phyloP scores from a whole-genome alignment of 495 filamentous ascomycete species.

The Amorphotheca resinae region DNA sequence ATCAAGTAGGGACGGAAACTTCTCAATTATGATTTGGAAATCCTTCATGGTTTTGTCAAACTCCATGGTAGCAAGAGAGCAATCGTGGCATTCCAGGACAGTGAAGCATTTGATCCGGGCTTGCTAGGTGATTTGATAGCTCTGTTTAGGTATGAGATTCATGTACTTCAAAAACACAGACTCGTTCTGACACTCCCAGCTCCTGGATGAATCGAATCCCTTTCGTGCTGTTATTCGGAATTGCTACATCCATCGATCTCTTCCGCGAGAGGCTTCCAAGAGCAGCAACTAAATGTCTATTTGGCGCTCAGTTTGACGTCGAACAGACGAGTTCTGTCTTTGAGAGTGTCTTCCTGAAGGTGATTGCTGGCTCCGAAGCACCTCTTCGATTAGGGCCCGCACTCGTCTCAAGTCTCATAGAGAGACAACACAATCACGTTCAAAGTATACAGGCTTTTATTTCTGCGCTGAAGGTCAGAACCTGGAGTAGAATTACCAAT shows the following conservation, averaged over 20 bases:
- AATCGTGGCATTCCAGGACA: slow-evolving; percentile 74
- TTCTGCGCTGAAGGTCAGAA: slow-evolving; percentile 61
- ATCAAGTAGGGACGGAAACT: slow-evolving; percentile 49
- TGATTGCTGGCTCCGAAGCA: slow-evolving; percentile 42
- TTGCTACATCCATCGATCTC: slow-evolving; percentile 81
- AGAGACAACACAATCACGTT: slow-evolving; percentile 73
- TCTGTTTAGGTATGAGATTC: slow-evolving; percentile 58
- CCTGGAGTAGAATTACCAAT: not conserved
- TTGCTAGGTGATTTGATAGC: slow-evolving; percentile 67
- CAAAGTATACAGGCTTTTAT: slow-evolving; percentile 75
- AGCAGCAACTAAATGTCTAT: slow-evolving; percentile 52
- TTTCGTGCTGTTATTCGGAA: slow-evolving; percentile 73
- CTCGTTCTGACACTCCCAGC: slow-evolving; percentile 28
- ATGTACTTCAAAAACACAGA: not conserved
- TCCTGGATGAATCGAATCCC: slow-evolving; percentile 86
- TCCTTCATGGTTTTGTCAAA: slow-evolving; percentile 53
- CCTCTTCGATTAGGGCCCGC: slow-evolving; percentile 56
- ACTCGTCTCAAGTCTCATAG: slow-evolving; percentile 50
- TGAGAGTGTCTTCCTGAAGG: slow-evolving; percentile 63
- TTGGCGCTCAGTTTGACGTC: slow-evolving; percentile 75
- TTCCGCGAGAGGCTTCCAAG: slow-evolving; percentile 79
- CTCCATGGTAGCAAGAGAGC: slow-evolving; percentile 45
- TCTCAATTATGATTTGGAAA: slow-evolving; percentile 83
- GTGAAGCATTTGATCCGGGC: slow-evolving; percentile 78
- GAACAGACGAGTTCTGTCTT: slow-evolving; percentile 62